These are phyloP conservation scores for Tilletia horrida DNA, from an alignment of 1,284 basidiomycete genomes.

Conservation along the genomic window DNA sequence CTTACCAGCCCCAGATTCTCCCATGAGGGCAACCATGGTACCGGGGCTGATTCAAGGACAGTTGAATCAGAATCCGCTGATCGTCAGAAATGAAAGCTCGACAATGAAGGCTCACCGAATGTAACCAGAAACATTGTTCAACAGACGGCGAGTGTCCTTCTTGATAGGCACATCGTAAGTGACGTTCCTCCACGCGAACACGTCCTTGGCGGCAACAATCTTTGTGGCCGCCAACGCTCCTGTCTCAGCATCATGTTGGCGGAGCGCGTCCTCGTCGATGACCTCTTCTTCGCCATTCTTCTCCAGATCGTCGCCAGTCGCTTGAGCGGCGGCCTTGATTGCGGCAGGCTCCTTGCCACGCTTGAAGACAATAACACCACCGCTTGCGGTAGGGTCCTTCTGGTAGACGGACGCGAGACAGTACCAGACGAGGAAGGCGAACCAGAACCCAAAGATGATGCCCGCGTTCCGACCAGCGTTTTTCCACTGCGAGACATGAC, in stretches of 20 bases:
- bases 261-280: neutral
- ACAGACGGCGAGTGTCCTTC: constrained; percentile 35
- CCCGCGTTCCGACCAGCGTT: constrained; percentile 38
- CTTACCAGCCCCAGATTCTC: constrained; percentile 39
- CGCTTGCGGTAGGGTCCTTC: constrained; percentile 36
- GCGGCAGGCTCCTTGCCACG: constrained; percentile 26
- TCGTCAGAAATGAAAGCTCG: neutral
- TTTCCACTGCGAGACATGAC: neutral
- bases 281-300: neutral
- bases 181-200: constrained; percentile 42
- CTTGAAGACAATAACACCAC: constrained; percentile 45
- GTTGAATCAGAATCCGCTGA: too few relatives aligned
- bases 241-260: constrained; percentile 3
- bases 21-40: constrained; percentile 34
- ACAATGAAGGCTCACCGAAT: constrained; percentile 21
- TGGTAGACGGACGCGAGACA: constrained; percentile 40
- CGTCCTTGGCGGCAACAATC: constrained; percentile 33
- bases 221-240: constrained; percentile 20
- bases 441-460: constrained; percentile 33
- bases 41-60: neutral
- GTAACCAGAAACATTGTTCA: constrained; percentile 57
- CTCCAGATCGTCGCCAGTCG: constrained; percentile 5
- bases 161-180: constrained; percentile 43
- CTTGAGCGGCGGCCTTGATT: constrained; percentile 13
- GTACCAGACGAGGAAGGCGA: constrained; percentile 26